These are phyloP conservation scores for Nakazawaea pomicola DNA, from an alignment of 805 yeast genomes.

Conservation along the genomic window DNA sequence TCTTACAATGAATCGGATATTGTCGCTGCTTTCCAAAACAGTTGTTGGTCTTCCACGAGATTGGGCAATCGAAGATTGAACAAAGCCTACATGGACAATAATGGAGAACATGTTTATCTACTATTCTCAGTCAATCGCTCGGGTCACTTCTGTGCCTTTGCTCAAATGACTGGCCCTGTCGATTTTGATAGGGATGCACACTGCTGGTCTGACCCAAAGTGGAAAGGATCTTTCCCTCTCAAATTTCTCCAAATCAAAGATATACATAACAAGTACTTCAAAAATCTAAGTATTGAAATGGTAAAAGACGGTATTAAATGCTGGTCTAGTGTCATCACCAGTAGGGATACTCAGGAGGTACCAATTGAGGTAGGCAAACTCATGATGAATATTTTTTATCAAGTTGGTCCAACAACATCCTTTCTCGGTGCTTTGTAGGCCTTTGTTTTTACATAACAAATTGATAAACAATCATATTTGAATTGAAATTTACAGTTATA, in stretches of 20 bases:
- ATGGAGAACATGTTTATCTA: slow-evolving; percentile 34
- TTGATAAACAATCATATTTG: too few species aligned
- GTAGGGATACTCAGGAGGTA: slow-evolving; percentile 59
- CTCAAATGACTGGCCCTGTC: slow-evolving; percentile 41
- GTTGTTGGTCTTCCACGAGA: slow-evolving; percentile 57
- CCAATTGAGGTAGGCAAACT: slow-evolving; percentile 43
- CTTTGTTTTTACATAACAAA: neutral
- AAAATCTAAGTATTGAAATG: slow-evolving; percentile 36
- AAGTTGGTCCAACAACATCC: neutral
- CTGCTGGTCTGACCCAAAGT: slow-evolving; percentile 45
- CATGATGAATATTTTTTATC: slow-evolving; percentile 40
- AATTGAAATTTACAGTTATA: too few species aligned
- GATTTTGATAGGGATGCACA: slow-evolving; percentile 34
- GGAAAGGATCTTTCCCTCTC: slow-evolving; percentile 49
- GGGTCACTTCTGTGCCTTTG: slow-evolving; percentile 55
- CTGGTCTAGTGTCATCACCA: slow-evolving; percentile 45
- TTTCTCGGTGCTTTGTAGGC: neutral
- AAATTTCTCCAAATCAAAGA: slow-evolving; percentile 50
- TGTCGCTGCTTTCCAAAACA: slow-evolving; percentile 40
- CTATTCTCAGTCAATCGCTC: slow-evolving; percentile 56
- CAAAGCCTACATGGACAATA: slow-evolving; percentile 29
- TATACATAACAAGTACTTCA: slow-evolving; percentile 42
- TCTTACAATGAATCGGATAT: slow-evolving; percentile 46
- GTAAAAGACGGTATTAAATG: slow-evolving; percentile 33
- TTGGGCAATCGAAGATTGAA: slow-evolving; percentile 50